Conservation (phyloP, 805 yeast genomes). For the Metschnikowia hibisci region DNA sequence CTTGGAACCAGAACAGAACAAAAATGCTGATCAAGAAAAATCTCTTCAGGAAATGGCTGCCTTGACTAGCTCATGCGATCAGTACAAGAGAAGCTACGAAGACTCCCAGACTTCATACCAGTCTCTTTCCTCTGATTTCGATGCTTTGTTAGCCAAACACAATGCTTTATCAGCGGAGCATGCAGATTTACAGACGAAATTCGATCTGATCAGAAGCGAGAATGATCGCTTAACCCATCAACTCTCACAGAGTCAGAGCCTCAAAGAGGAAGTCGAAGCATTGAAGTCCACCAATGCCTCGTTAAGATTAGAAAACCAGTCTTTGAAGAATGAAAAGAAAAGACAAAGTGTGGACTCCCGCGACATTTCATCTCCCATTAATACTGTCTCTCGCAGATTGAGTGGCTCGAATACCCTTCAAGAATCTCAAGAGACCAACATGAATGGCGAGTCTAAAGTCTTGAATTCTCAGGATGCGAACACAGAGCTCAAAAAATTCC, state of each 20-base stretch:
- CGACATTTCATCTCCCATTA: neutral
- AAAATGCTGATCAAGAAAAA: neutral
- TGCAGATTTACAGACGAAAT: slow-evolving; percentile 5
- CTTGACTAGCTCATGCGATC: slow-evolving; percentile 5
- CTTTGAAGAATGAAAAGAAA: slow-evolving; percentile 25
- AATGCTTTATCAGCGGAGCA: slow-evolving; percentile 3
- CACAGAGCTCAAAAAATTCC: slow-evolving; percentile 21
- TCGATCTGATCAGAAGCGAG: slow-evolving; percentile 6
- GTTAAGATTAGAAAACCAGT: slow-evolving; percentile 36
- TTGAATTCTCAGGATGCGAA: slow-evolving; percentile 8
- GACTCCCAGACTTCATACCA: slow-evolving; percentile 25
- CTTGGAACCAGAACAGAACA: neutral
- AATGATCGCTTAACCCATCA: slow-evolving; percentile 4
- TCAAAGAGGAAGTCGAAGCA: slow-evolving; percentile 23
- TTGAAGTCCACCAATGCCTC: slow-evolving; percentile 31
- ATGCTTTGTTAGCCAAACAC: slow-evolving; percentile 4
- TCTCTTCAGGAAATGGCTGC: neutral
- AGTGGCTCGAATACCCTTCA: neutral
- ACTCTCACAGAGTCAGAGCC: slow-evolving; percentile 1
- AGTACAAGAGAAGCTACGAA: slow-evolving; percentile 16
- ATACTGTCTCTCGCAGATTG: neutral
- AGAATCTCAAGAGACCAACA: neutral
- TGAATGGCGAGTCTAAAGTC: neutral
- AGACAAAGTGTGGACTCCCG: slow-evolving; percentile 1
- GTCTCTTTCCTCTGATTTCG: slow-evolving; percentile 3